Conservation (phyloP, 805 yeast genomes). For the Yamadazyma scolyti region DNA sequence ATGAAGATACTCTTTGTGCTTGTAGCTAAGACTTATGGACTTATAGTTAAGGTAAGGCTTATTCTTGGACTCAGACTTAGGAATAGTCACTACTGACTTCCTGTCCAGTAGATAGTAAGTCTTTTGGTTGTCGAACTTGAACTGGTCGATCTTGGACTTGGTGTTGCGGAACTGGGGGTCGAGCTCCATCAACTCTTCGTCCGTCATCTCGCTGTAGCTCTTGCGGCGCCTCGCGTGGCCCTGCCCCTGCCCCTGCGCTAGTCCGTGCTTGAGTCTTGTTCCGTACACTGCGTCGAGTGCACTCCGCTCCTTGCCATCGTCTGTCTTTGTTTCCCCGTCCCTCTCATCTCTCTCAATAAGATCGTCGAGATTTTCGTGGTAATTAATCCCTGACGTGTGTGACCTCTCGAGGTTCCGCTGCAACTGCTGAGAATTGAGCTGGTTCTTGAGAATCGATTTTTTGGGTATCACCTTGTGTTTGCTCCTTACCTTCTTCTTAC, state of each 20-base stretch:
- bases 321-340: conserved; percentile 4
- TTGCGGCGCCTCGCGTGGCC: conserved; percentile 22
- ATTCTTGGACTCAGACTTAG: conserved; percentile 18
- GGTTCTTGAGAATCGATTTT: conserved; percentile 32
- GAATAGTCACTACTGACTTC: conserved; percentile 7
- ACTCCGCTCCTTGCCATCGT: neutral
- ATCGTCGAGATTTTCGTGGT: conserved; percentile 13
- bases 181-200: conserved; percentile 50
- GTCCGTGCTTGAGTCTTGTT: conserved; percentile 1
- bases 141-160: conserved; percentile 38
- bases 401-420: conserved; percentile 10
- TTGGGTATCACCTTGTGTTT: conserved; percentile 3
- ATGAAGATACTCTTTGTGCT: conserved; percentile 29
- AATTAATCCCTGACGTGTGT: conserved; percentile 14
- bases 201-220: conserved; percentile 49
- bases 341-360: conserved; percentile 5
- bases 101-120: conserved; percentile 22
- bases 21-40: conserved; percentile 40
- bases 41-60: conserved; percentile 27
- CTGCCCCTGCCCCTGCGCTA: neutral
- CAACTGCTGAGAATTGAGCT: conserved; percentile 24
- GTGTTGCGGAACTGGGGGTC: conserved; percentile 47
- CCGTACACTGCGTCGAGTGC: conserved; percentile 3
- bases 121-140: conserved; percentile 41
- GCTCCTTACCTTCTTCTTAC: conserved; percentile 5